Evolutionary conservation across 805 yeast genomes (phyloP).

Genomic region (Cyberlindnera amylophila): DNA sequence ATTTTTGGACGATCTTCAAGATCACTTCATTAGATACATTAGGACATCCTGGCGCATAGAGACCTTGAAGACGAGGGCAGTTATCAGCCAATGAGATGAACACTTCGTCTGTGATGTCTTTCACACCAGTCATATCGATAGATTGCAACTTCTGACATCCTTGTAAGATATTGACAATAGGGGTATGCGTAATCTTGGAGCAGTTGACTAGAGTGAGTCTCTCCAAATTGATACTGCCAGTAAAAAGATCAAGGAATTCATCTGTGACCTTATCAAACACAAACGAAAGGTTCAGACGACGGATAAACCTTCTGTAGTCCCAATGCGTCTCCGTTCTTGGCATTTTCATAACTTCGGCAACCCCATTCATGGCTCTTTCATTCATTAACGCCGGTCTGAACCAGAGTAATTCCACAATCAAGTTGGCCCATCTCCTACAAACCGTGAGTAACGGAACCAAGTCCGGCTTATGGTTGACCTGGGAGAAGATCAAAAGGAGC

Average conservation of each 20-base stretch:
- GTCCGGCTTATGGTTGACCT: constrained; percentile 56
- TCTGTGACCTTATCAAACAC: constrained; percentile 68
- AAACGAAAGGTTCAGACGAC: constrained; percentile 74
- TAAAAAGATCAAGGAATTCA: constrained; percentile 53
- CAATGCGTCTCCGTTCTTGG: constrained; percentile 50
- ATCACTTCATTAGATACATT: constrained; percentile 66
- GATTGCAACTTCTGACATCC: constrained; percentile 74
- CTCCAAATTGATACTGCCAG: constrained; percentile 74
- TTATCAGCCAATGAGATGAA: constrained; percentile 61
- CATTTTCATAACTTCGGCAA: constrained; percentile 51
- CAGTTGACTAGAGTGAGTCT: constrained; percentile 85
- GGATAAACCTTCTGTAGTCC: constrained; percentile 66
- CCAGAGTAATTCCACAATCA: constrained; percentile 80
- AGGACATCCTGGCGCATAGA: constrained; percentile 83
- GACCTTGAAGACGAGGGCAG: constrained; percentile 80
- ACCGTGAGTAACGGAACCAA: constrained; percentile 62
- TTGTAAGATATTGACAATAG: constrained; percentile 58
- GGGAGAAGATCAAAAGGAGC: constrained; percentile 60
- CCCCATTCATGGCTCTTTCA: constrained; percentile 44
- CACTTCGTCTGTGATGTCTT: constrained; percentile 64
- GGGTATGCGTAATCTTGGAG: constrained; percentile 51
- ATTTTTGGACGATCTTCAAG: constrained; percentile 49
- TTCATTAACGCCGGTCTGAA: constrained; percentile 73
- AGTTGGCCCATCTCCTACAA: constrained; percentile 75
- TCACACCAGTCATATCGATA: constrained; percentile 81